Conservation (phyloP, 768 basidiomycete genomes). For the Peribolospora kevripleyi region DNA sequence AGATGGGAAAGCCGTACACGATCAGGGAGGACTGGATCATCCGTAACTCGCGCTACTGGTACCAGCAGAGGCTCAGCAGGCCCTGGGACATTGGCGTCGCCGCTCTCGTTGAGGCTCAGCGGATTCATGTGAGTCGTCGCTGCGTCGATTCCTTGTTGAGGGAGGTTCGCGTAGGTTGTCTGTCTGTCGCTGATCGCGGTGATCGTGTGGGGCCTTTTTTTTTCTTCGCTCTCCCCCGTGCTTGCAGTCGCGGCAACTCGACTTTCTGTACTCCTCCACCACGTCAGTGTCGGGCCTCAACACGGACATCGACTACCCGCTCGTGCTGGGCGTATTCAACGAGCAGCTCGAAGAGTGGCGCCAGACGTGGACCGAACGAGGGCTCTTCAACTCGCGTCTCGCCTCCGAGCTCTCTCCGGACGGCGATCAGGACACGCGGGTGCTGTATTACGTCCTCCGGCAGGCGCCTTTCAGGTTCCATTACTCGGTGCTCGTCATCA, state of each 20-base stretch:
- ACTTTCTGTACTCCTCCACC: conserved; percentile 59
- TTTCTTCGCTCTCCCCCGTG: not conserved
- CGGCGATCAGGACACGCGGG: no score
- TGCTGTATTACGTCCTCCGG: no score
- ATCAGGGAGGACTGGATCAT: conserved; percentile 87
- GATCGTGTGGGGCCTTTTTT: not conserved
- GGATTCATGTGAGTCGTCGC: conserved; percentile 31
- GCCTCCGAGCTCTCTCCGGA: no score
- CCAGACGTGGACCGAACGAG: conserved; percentile 25
- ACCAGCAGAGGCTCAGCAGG: conserved; percentile 35
- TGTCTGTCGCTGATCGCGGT: conserved; percentile 20
- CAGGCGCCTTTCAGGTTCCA: no score
- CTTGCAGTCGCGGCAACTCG: conserved; percentile 34
- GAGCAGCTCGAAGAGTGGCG: conserved; percentile 42
- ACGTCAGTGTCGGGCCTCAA: conserved; percentile 59
- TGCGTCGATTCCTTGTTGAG: not conserved
- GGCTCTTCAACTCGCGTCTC: not conserved
- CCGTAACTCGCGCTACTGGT: conserved; percentile 56
- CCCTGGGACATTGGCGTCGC: conserved; percentile 44
- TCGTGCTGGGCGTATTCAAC: conserved; percentile 63
- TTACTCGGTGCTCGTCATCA: conserved; percentile 37
- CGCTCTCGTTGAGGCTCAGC: conserved; percentile 27
- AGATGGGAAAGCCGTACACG: conserved; percentile 87
- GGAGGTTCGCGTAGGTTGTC: conserved; percentile 26
- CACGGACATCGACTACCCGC: conserved; percentile 56